Conservation (phyloP, 306 rosid species). For the Canavalia gladiata region DNA sequence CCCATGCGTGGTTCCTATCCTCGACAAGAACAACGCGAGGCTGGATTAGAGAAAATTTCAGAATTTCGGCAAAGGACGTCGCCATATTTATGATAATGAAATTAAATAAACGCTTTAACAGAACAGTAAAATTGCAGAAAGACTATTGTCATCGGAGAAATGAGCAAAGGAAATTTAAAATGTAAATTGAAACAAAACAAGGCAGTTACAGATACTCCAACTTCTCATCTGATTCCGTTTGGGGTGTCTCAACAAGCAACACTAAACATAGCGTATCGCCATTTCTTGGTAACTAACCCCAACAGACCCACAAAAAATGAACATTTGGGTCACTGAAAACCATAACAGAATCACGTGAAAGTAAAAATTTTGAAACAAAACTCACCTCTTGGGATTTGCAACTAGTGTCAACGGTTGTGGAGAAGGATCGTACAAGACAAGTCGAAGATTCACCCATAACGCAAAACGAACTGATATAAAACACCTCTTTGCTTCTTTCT, state of each 20-base stretch:
- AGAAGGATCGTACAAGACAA: constrained; percentile 71
- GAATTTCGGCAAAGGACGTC: constrained; percentile 28
- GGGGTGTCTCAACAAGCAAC: not conserved
- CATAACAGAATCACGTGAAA: constrained; percentile 7
- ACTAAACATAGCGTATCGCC: constrained; percentile 30
- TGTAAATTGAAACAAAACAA: not conserved
- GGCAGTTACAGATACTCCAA: constrained; percentile 45
- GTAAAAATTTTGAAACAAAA: constrained; percentile 22
- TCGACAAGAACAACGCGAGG: constrained; percentile 47
- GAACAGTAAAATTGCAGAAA: constrained; percentile 16
- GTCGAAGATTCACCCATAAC: constrained; percentile 73
- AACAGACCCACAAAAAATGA: constrained; percentile 16
- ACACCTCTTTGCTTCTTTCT: not conserved
- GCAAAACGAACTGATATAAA: not conserved
- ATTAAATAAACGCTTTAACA: not conserved
- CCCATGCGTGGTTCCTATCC: constrained; percentile 41
- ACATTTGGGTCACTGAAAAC: not conserved
- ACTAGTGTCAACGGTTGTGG: constrained; percentile 61
- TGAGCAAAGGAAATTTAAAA: constrained; percentile 14
- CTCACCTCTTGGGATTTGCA: constrained; percentile 64
- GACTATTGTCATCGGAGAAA: not conserved
- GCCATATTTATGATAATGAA: not conserved
- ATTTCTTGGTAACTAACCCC: constrained; percentile 46
- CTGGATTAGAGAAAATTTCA: constrained; percentile 25
- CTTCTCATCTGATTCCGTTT: constrained; percentile 16